Percentiles rank a stretch among this genome's conserved stretches.
phyloP scores from a whole-genome alignment of 176 grass and related monocot genomes.

The Pontederia paniculata region DNA sequence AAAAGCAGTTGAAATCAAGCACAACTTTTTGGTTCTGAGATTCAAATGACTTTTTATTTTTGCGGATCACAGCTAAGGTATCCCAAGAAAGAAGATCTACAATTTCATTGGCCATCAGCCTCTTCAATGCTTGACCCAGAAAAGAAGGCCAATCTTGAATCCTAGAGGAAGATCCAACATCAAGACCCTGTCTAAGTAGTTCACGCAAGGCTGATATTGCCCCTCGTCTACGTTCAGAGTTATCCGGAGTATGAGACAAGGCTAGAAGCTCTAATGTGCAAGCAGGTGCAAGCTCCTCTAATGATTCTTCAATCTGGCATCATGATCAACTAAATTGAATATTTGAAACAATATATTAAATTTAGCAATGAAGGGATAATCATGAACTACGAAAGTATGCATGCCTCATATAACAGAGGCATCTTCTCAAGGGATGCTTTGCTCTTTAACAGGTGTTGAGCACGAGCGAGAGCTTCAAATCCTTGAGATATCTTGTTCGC shows the following conservation, averaged over 20 bases:
- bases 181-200: slow-evolving; percentile 84
- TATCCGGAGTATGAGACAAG: slow-evolving; percentile 56
- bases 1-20: slow-evolving; percentile 82
- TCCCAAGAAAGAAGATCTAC: slow-evolving; percentile 91
- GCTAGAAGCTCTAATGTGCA: slow-evolving; percentile 75
- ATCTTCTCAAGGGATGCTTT: slow-evolving; percentile 65
- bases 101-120: slow-evolving; percentile 69
- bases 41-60: slow-evolving; percentile 78
- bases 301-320: slow-evolving; percentile 91
- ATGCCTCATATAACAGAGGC: slow-evolving; percentile 80
- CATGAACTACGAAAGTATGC: slow-evolving; percentile 3
- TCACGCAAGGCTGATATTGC: slow-evolving; percentile 85
- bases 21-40: slow-evolving; percentile 76
- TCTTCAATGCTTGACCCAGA: slow-evolving; percentile 62
- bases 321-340: slow-evolving; percentile 17
- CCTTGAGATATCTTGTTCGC: slow-evolving; percentile 83
- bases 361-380: slow-evolving; percentile 5
- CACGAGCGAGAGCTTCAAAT: slow-evolving; percentile 94
- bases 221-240: slow-evolving; percentile 64
- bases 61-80: slow-evolving; percentile 58
- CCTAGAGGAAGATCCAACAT: slow-evolving; percentile 71
- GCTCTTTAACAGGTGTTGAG: slow-evolving; percentile 81
- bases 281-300: slow-evolving; percentile 96
- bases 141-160: slow-evolving; percentile 96
- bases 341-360: background rate